A percentile compares a stretch with the other conserved stretches of the same genome.
phyloP scores from a whole-genome alignment of 495 filamentous ascomycete species.

The Aspergillus homomorphus region DNA sequence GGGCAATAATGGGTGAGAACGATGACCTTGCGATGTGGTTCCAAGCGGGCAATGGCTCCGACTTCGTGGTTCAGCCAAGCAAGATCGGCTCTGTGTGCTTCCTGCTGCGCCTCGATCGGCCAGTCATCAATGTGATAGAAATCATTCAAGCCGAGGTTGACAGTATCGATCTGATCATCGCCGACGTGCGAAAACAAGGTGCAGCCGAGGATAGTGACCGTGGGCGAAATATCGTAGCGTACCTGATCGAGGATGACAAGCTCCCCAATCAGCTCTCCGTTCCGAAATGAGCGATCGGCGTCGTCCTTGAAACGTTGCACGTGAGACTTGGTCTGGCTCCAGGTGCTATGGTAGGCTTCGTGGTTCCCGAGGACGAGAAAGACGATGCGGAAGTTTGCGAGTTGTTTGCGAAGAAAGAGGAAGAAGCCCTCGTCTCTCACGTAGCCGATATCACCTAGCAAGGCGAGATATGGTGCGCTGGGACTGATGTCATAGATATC shows the following conservation, averaged over 20 bases:
- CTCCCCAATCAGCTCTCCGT: slow-evolving; percentile 22
- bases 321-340: slow-evolving; percentile 28
- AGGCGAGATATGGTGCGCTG: not conserved
- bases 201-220: slow-evolving; percentile 44
- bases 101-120: slow-evolving; percentile 36
- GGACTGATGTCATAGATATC: slow-evolving; percentile 29
- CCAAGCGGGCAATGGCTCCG: slow-evolving; percentile 18
- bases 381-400: slow-evolving; percentile 37
- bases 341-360: slow-evolving; percentile 39
- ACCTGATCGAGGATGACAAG: slow-evolving; percentile 43
- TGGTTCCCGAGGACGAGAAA: slow-evolving; percentile 52
- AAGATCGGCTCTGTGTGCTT: slow-evolving; percentile 33
- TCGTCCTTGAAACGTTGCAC: slow-evolving; percentile 13
- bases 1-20: slow-evolving; percentile 49
- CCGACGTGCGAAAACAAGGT: slow-evolving; percentile 44
- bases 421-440: slow-evolving; percentile 32
- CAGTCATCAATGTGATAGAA: slow-evolving; percentile 42
- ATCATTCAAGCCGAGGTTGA: slow-evolving; percentile 38
- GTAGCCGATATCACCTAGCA: slow-evolving; percentile 10
- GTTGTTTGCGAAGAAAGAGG: slow-evolving; percentile 37
- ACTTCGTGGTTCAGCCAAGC: slow-evolving; percentile 45
- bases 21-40: slow-evolving; percentile 28
- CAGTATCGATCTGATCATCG: slow-evolving; percentile 20
- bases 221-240: slow-evolving; percentile 32
- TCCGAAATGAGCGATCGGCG: not conserved